phyloP scores from a whole-genome alignment of 2,329 filamentous ascomycete species.

The Xylariaceae sp. region DNA sequence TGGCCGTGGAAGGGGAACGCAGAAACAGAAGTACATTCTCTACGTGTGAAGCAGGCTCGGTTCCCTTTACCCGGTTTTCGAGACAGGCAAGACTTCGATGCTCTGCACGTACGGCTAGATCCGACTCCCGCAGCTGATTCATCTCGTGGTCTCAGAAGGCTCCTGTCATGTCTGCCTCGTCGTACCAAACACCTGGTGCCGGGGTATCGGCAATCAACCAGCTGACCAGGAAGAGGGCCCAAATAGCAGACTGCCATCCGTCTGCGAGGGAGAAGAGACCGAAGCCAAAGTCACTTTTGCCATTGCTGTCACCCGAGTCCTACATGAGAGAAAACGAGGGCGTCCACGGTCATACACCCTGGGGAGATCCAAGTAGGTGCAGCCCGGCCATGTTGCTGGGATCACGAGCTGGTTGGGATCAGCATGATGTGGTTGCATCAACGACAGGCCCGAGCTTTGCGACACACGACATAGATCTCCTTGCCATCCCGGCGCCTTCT shows the following conservation, averaged over 20 bases:
- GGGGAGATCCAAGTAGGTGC: slow-evolving; percentile 8
- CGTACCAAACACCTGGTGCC: slow-evolving; percentile 12
- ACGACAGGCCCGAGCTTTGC: slow-evolving; percentile 3
- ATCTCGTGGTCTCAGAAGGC: not conserved
- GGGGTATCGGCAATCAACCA: slow-evolving; percentile 10
- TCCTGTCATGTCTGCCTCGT: slow-evolving; percentile 5
- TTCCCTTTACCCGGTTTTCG: slow-evolving; percentile 9
- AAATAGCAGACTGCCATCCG: slow-evolving; percentile 2
- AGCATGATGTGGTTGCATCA: slow-evolving; percentile 4
- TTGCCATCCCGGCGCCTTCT: not conserved
- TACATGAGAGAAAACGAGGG: slow-evolving; percentile 8
- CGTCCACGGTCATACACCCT: slow-evolving; percentile 1
- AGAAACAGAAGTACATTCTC: slow-evolving; percentile 10
- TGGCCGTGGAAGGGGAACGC: slow-evolving; percentile 2
- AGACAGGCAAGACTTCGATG: slow-evolving; percentile 3
- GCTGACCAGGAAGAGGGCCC: slow-evolving; percentile 8
- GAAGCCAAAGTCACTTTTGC: slow-evolving; percentile 9
- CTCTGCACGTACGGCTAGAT: slow-evolving; percentile 10
- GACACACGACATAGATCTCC: slow-evolving; percentile 2
- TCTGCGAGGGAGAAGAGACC: slow-evolving; percentile 8
- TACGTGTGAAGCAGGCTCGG: slow-evolving; percentile 9
- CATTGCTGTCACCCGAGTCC: slow-evolving; percentile 8
- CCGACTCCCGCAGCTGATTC: slow-evolving; percentile 9
- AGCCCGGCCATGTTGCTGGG: slow-evolving; percentile 3
- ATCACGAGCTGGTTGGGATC: slow-evolving; percentile 7